Conservation (phyloP, 495 filamentous ascomycete species). For the Jackrogersella minutella region DNA sequence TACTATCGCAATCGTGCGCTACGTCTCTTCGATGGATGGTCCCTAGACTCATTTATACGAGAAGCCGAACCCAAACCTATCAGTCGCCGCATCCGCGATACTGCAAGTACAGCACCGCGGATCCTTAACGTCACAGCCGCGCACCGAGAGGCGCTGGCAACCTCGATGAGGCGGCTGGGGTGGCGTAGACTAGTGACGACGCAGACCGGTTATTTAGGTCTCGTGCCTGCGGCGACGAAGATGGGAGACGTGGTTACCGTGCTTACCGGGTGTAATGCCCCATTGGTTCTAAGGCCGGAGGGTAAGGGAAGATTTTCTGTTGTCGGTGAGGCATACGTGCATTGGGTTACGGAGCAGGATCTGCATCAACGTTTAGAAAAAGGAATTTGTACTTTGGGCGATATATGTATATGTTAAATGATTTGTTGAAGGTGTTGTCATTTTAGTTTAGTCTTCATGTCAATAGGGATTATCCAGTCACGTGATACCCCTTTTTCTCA, state of each 20-base stretch:
- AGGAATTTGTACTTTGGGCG: not conserved
- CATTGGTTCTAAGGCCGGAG: slow-evolving; percentile 11
- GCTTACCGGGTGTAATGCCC: slow-evolving; percentile 8
- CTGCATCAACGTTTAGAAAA: not conserved
- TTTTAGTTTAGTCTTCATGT: not conserved
- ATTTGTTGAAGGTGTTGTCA: not conserved
- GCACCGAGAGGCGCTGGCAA: slow-evolving; percentile 4
- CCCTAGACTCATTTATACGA: not conserved
- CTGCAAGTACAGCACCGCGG: not conserved
- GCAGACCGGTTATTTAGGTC: not conserved
- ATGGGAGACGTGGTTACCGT: slow-evolving; percentile 10
- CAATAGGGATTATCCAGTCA: not conserved
- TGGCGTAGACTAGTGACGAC: slow-evolving; percentile 12
- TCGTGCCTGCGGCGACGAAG: slow-evolving; percentile 15
- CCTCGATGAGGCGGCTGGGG: not conserved
- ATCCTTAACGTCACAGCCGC: not conserved
- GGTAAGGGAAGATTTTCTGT: not conserved
- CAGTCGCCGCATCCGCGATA: not conserved
- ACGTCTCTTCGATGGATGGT: not conserved
- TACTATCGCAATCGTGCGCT: slow-evolving; percentile 14
- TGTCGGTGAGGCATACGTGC: slow-evolving; percentile 18
- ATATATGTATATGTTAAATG: slow-evolving; percentile 7
- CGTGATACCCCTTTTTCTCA: slow-evolving; percentile 5
- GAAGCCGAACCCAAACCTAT: not conserved
- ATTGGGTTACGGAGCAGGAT: slow-evolving; percentile 15